Evolutionary conservation across 2,329 filamentous ascomycete genomes (phyloP).

Genomic region (Didymella sp.): DNA sequence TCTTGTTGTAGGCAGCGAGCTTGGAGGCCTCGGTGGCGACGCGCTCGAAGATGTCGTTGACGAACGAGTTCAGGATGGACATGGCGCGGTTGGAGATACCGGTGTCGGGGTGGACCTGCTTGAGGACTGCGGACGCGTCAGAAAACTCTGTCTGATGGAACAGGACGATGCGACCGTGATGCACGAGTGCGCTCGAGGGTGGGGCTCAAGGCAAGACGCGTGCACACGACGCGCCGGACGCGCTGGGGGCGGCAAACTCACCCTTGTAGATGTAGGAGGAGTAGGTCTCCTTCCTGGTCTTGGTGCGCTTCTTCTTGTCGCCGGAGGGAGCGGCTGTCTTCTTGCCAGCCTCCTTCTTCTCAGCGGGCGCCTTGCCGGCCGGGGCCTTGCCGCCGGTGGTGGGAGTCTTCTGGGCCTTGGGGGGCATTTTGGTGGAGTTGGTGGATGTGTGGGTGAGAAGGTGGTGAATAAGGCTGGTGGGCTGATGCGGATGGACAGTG

Average conservation of each 20-base stretch:
- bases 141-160: constrained; percentile 17
- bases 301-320: constrained; percentile 99
- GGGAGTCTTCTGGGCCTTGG: constrained; percentile 99
- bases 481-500: constrained; percentile 32
- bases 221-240: constrained; percentile 18
- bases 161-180: constrained; percentile 47
- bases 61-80: constrained; percentile 99
- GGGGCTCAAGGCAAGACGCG: constrained; percentile 5
- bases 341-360: constrained; percentile 99
- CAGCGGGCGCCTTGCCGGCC: constrained; percentile 79
- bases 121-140: constrained; percentile 73
- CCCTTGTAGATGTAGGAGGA: constrained; percentile 99
- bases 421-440: constrained; percentile 75
- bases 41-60: constrained; percentile 99
- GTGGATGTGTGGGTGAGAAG: constrained; percentile 19
- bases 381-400: constrained; percentile 90
- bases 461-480: constrained; percentile 23
- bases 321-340: constrained; percentile 92
- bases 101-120: constrained; percentile 99
- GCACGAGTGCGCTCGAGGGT: constrained; percentile 1
- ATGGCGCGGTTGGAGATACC: constrained; percentile 99
- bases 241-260: constrained; percentile 55
- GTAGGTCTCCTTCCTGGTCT: constrained; percentile 99
- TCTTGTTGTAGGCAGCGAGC: constrained; percentile 99
- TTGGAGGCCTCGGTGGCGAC: constrained; percentile 98